Percentiles rank a stretch among this genome's conserved stretches.
Conservation (phyloP, 129 eudicot genomes). For the Arctium lappa region DNA sequence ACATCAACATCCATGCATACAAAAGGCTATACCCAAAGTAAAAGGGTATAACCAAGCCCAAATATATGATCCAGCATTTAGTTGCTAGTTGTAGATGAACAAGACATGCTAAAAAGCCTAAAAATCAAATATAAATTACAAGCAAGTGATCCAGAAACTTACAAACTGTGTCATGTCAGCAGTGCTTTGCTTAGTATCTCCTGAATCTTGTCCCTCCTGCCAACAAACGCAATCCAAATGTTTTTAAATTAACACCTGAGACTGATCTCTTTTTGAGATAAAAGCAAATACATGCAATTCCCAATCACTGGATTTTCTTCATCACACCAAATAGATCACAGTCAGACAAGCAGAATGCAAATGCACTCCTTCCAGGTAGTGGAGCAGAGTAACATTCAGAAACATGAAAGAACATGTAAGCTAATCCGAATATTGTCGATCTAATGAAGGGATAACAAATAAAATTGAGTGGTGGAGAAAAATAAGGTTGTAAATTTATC, state of each 20-base stretch:
- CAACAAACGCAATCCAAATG: background rate
- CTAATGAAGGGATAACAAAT: background rate
- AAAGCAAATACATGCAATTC: constrained; percentile 5
- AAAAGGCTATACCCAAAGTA: background rate
- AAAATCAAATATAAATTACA: background rate
- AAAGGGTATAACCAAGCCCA: background rate
- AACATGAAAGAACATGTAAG: background rate
- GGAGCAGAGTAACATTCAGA: background rate
- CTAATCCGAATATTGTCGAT: background rate
- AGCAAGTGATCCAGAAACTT: constrained; percentile 36
- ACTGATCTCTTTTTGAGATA: background rate
- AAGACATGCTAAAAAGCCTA: background rate
- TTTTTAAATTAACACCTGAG: background rate
- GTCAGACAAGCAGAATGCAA: background rate
- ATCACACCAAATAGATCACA: background rate
- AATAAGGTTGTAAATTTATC: background rate
- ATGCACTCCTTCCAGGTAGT: background rate
- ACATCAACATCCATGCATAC: constrained; percentile 2
- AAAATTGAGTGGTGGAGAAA: background rate
- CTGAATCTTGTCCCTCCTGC: constrained; percentile 93
- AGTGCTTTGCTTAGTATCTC: constrained; percentile 74
- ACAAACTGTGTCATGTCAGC: constrained; percentile 95
- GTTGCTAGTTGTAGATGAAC: background rate
- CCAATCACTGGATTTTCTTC: background rate
- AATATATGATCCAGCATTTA: background rate